phyloP scores from a whole-genome alignment of 225 moss, liverwort and hornwort species.

The Antitrichia curtipendula region DNA sequence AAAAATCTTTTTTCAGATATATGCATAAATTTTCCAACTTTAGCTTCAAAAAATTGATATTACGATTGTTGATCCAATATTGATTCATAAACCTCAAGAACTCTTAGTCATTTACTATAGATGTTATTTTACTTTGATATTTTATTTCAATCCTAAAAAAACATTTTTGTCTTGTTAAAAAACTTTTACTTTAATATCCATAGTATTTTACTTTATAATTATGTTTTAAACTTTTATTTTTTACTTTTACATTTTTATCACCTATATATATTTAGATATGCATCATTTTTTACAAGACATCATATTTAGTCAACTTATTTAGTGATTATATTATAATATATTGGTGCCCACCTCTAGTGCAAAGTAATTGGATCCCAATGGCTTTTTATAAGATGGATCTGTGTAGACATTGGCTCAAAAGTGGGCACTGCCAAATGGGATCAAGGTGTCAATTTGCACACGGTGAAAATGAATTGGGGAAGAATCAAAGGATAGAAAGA shows the following conservation, averaged over 20 bases:
- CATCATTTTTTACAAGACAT: background rate
- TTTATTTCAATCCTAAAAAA: background rate
- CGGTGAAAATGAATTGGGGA: background rate
- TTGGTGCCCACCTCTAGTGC: background rate
- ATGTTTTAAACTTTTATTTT: background rate
- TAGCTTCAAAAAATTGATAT: background rate
- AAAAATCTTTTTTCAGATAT: background rate
- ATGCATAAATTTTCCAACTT: rapidly evolving
- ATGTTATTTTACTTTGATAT: background rate
- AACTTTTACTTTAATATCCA: background rate
- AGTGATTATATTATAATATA: background rate
- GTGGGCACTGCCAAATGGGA: background rate
- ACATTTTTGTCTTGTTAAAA: rapidly evolving
- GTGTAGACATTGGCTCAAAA: background rate
- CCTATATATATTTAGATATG: background rate
- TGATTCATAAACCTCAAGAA: background rate
- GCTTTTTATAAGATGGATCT: background rate
- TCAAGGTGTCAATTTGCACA: background rate
- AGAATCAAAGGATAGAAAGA: too few relatives aligned
- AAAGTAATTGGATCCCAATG: background rate
- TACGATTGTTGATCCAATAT: too few relatives aligned
- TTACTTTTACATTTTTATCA: background rate
- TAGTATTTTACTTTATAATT: rapidly evolving
- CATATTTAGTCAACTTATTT: background rate
- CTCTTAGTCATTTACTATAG: too few relatives aligned